phyloP scores from a whole-genome alignment of 2,329 filamentous ascomycete species.

The Stenocarpella maydis region DNA sequence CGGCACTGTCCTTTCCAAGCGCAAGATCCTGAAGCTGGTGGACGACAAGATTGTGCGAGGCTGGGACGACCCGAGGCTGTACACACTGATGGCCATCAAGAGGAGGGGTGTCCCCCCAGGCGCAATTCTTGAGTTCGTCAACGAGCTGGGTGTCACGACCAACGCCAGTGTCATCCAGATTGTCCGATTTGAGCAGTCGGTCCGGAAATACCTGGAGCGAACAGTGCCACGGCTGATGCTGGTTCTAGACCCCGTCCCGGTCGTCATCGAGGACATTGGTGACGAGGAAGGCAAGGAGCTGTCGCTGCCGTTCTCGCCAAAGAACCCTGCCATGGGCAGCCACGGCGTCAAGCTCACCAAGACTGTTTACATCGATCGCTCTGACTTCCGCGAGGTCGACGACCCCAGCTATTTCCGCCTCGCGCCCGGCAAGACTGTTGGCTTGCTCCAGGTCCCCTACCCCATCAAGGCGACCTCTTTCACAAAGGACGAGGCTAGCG shows the following conservation, averaged over 20 bases:
- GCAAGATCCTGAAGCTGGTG: constrained; percentile 82
- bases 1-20: constrained; percentile 87
- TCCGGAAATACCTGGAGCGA: constrained; percentile 86
- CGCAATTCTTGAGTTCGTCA: constrained; percentile 88
- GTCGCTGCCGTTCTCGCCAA: constrained; percentile 70
- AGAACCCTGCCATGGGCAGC: constrained; percentile 44
- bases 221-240: constrained; percentile 91
- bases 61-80: constrained; percentile 92
- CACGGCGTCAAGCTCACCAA: constrained; percentile 62
- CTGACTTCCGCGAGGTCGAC: constrained; percentile 74
- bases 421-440: constrained; percentile 72
- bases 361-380: constrained; percentile 73
- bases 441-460: constrained; percentile 70
- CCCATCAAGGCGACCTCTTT: constrained; percentile 70
- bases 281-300: constrained; percentile 70
- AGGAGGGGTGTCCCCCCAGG: constrained; percentile 87
- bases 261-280: constrained; percentile 81
- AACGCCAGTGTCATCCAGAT: constrained; percentile 81
- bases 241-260: constrained; percentile 83
- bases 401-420: constrained; percentile 75
- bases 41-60: constrained; percentile 74
- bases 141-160: constrained; percentile 90
- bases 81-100: constrained; percentile 84
- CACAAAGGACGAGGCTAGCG: constrained; percentile 66
- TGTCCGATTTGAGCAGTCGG: constrained; percentile 81